Conservation (phyloP, 805 yeast species). For the Kodamaea laetipori region DNA sequence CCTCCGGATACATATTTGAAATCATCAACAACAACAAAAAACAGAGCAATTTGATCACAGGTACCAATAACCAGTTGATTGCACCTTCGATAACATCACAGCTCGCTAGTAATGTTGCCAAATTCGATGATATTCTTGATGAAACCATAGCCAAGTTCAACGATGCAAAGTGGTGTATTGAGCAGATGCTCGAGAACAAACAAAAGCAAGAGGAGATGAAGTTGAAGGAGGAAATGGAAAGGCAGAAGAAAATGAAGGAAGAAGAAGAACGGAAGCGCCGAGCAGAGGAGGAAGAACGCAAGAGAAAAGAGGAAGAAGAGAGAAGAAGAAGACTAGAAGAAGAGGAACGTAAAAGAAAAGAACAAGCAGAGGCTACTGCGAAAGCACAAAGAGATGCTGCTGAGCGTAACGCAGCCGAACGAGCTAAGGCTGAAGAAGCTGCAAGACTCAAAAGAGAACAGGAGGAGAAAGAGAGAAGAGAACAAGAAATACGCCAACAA, state of each 20-base stretch:
- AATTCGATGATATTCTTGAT: conserved; percentile 45
- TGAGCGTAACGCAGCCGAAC: conserved; percentile 14
- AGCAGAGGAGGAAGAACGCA: conserved; percentile 23
- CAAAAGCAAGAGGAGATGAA: conserved; percentile 45
- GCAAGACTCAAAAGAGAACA: conserved; percentile 18
- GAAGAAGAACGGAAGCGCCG: conserved; percentile 26
- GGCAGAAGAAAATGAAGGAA: conserved; percentile 28
- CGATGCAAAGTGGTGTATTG: conserved; percentile 48
- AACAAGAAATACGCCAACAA: conserved; percentile 10
- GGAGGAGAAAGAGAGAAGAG: conserved; percentile 19
- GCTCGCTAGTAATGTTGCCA: conserved; percentile 34
- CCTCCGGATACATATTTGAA: conserved; percentile 48
- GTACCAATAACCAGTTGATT: conserved; percentile 43
- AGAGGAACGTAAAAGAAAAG: conserved; percentile 18
- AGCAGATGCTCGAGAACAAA: conserved; percentile 42
- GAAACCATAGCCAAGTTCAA: conserved; percentile 44
- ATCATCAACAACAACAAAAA: conserved; percentile 41
- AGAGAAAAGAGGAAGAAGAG: conserved; percentile 19
- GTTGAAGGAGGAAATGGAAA: conserved; percentile 37
- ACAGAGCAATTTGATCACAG: conserved; percentile 44
- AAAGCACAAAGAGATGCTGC: conserved; percentile 16
- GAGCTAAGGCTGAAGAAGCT: conserved; percentile 16
- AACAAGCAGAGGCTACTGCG: conserved; percentile 17
- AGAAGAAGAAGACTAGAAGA: conserved; percentile 20
- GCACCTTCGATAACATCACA: conserved; percentile 40